Base-by-base conservation (phyloP, 441 rosid genomes). In the Pelargonium citronellum region DNA sequence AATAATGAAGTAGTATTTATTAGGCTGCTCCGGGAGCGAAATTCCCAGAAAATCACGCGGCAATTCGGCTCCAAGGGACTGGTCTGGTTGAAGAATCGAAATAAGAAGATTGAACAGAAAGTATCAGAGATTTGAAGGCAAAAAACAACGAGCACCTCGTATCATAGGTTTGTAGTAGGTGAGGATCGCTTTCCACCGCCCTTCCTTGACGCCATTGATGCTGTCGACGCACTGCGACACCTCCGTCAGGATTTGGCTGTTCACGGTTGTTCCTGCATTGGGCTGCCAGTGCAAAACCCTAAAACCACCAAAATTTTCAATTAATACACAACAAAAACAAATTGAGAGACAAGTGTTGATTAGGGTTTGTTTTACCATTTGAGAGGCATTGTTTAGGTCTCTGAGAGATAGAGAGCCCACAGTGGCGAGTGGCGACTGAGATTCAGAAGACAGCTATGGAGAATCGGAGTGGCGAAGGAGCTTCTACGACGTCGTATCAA, bases 261-360 rank as follows among this genome's bases (percentile, higher is more conserved):
- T 95, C 41, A 89, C 92, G 10, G 86, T 89, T 2, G 89, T 79
- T 70, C 96, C 97, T 67, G 87, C 89, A 70, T 88, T 87, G 12
- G 96, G 97, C 67, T 91, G 97, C 99, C 97, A 95, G 70, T 89
- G 86, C 74, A 89, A 83, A 85, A 91, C 87, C 97, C 99, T 91
- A 81, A 15, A 72, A 60, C 46, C 5, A 55, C 49, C 19, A 62
- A 24, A 55, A 1, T 7, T 2, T 7, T 4, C 0, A 15, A 47
- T 24, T 0, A 0, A 8, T 3, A 41, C 15, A 6, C 2, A 0
- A 10, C 0, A 5, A 22, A 24, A 0, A 60, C 43, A 51, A 27
- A 2, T 7, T 7, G 11, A 9, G 24, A 27, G 24, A 63, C 9
- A 49, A 55, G 30, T 27, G 30, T 27, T 11, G 3, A 8, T 10